Base-by-base conservation (phyloP, 768 basidiomycete species). In the Lyophyllum shimeji region DNA sequence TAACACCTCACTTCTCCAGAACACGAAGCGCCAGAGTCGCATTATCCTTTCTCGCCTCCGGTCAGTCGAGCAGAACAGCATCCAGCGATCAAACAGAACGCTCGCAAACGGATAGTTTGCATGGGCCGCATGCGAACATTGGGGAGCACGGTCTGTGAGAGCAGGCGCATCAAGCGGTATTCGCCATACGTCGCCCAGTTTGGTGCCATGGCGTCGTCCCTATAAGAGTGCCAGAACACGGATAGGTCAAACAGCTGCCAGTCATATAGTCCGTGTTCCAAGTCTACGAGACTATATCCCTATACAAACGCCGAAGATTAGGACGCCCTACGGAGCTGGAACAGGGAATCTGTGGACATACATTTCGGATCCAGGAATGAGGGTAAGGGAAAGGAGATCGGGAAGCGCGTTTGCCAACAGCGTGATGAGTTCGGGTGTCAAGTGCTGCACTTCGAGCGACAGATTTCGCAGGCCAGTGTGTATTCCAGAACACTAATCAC, bases 321-420 rank as follows among this genome's bases (percentile, higher is more conserved):
- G n/a, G n/a, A n/a, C n/a, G n/a, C n/a, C n/a, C n/a, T n/a, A n/a
- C n/a, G n/a, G 46, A 17, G 34, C 34, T 9, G 20, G 9, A 9
- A 18, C 42, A 23, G 17, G 43, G 24, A 24, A 47, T 15, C n/a
- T n/a, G 27, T 31, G 27, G 13, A 29, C 60, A 13, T 43, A 62
- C 63, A 23, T 8, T 2, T 54, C 18, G 3, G 44, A 24, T 20
- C 49, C 44, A 18, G 60, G 45, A 5, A 69, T 63, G 7, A 72
- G 50, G 4, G 64, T 59, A 8, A 69, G 58, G 5, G 67, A 66
- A 42, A 11, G 21, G 1, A 70, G 50, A 1, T 51, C 58, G 1
- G 69, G 71, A 5, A 70, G 53, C 3, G 61, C 53, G 24, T 44
- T 60, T 0, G 66, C 64, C 13, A 72, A 53, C 11, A 62, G n/a